Base-by-base conservation (phyloP, 768 basidiomycete species). In the Russula compacta region DNA sequence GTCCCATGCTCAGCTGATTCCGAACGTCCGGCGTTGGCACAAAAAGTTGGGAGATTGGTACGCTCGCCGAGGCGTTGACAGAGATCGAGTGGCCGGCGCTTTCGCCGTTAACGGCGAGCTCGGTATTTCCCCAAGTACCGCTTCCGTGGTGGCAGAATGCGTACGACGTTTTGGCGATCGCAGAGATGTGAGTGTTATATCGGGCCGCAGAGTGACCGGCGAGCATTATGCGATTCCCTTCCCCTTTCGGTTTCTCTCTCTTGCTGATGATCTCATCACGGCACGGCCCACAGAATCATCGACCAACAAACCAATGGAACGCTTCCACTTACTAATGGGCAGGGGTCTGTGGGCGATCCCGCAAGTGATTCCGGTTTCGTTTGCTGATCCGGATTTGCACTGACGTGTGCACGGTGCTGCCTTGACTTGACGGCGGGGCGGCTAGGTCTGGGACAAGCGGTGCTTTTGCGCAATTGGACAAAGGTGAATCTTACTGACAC, bases 291-390 rank as follows among this genome's bases (percentile, higher is more conserved):
- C 58, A 81, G 79, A 29, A 71, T 73, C 36, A 75, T 82, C 17
- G 60, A 67, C 7, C 64, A 63, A 43, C 79, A 76, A 56, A 71
- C 73, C 10, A 66, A 73, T 12, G 61, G 72, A 42, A 72, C 75
- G 15, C 66, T 76, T 33, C 67, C 81, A 9, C 70, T 86, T 29
- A 71, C 81, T 15, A 69, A 74, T 21, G 73, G 76, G 21, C 73
- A 81, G 55, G 79, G 79, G 35, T 79, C 81, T 35, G 82, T 79
- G 6, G 84, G 78, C 0, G 85, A 87, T 66, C 85, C 84, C 15
- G 81, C 84, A 3, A 83, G 79, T 79, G 60, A 44, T 32, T 1
- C 36, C 17, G 1, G 32, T 43, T 46, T 7, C 5, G 2, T 44
- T 38, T 52, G 17, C 53, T 47, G 24, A 49, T 39, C 42, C 63